A percentile compares a stretch with the other conserved stretches of the same genome.
phyloP scores from a whole-genome alignment of 352 stramenopile genomes.

The Globisporangium acanthophoron region DNA sequence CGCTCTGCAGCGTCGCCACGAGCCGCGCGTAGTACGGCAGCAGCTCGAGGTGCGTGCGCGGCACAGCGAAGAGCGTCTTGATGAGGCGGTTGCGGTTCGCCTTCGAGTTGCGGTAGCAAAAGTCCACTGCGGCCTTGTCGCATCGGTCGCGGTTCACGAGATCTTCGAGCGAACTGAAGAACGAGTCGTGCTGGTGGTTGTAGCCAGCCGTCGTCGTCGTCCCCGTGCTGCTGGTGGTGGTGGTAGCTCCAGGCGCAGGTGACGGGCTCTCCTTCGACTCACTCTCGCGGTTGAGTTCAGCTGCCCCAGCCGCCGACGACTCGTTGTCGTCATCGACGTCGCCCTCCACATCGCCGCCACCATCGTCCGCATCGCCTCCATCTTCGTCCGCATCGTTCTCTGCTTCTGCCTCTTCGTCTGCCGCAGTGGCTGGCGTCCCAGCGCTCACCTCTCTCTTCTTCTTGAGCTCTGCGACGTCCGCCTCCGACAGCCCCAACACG shows the following conservation, averaged over 20 bases:
- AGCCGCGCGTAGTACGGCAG: constrained; percentile 94
- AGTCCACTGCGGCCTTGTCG: constrained; percentile 95
- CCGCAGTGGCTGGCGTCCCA: constrained; percentile 5
- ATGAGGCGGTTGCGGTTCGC: constrained; percentile 87
- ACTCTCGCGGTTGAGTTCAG: constrained; percentile 10
- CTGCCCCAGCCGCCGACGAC: constrained; percentile 12
- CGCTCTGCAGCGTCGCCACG: constrained; percentile 89
- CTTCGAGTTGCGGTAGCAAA: constrained; percentile 96
- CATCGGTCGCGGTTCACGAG: constrained; percentile 93
- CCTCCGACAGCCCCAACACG: constrained; percentile 89
- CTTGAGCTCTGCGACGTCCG: constrained; percentile 79
- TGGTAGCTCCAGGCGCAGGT: constrained; percentile 1
- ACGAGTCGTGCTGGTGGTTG: constrained; percentile 93
- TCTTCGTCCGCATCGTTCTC: constrained; percentile 44
- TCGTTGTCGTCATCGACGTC: constrained; percentile 19
- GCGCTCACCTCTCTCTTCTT: constrained; percentile 66
- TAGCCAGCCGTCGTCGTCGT: constrained; percentile 41
- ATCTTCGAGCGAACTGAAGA: constrained; percentile 89
- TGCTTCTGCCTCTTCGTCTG: constrained; percentile 18
- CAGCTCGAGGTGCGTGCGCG: constrained; percentile 91
- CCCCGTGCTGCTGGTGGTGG: constrained; percentile 1
- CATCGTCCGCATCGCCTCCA: constrained; percentile 29
- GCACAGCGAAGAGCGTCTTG: constrained; percentile 92
- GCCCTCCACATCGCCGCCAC: constrained; percentile 31
- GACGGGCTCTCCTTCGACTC: constrained; percentile 3